phyloP scores from a whole-genome alignment of 352 stramenopile genomes.

The Globisporangium cylindrosporum region DNA sequence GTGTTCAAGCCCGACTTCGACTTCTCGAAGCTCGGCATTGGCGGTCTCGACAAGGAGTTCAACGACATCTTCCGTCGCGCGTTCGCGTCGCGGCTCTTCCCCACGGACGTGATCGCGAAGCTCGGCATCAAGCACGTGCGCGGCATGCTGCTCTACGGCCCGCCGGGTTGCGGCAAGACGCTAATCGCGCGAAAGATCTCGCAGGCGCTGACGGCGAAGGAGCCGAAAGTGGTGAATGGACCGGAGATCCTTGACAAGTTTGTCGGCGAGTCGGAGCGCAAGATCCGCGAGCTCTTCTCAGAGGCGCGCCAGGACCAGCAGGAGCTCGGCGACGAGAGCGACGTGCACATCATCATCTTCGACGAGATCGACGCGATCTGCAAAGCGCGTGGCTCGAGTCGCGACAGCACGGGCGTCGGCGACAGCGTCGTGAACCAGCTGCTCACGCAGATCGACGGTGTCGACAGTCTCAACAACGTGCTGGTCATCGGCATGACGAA shows the following conservation, averaged over 20 bases:
- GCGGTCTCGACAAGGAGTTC: constrained; percentile 98
- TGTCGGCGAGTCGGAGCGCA: constrained; percentile 98
- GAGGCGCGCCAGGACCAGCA: constrained; percentile 90
- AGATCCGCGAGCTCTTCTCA: constrained; percentile 98
- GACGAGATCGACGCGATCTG: constrained; percentile 99
- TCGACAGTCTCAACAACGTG: constrained; percentile 99
- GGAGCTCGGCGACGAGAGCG: constrained; percentile 94
- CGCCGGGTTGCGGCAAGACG: constrained; percentile 94
- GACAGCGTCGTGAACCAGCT: constrained; percentile 99
- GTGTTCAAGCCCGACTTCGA: constrained; percentile 98
- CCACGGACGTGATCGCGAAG: constrained; percentile 93
- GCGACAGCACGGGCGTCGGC: constrained; percentile 94
- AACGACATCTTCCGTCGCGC: constrained; percentile 99
- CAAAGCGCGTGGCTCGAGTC: constrained; percentile 92
- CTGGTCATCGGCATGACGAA: constrained; percentile 99
- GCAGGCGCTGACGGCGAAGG: constrained; percentile 94
- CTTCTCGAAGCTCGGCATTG: constrained; percentile 98
- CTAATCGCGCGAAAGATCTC: constrained; percentile 98
- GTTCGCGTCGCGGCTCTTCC: constrained; percentile 98
- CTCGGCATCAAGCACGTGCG: constrained; percentile 99
- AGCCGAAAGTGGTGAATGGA: constrained; percentile 98
- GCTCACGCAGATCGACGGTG: constrained; percentile 99
- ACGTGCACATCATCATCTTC: constrained; percentile 99
- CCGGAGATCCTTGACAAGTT: constrained; percentile 99
- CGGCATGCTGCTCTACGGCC: constrained; percentile 88